phyloP scores from a whole-genome alignment of 805 yeast genomes.

The Wickerhamiella occidentalis region DNA sequence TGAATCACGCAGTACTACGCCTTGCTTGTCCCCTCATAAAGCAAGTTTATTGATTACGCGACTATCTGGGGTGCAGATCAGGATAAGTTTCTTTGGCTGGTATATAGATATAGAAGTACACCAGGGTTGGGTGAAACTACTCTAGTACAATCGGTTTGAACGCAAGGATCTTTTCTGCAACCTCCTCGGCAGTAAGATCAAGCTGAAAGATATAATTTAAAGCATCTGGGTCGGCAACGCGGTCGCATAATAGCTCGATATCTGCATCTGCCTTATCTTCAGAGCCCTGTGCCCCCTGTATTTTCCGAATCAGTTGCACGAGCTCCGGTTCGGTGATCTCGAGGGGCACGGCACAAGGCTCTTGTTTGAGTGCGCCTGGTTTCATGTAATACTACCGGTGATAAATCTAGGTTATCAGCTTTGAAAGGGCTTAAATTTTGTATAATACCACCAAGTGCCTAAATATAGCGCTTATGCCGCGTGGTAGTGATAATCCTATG shows the following conservation, averaged over 20 bases:
- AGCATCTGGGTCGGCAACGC: not conserved
- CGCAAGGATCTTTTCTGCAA: not conserved
- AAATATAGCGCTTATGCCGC: no score
- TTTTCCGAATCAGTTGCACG: not conserved
- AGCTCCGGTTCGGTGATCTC: not conserved
- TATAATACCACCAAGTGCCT: no score
- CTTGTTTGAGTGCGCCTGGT: not conserved
- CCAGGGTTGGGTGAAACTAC: no score
- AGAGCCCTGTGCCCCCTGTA: not conserved
- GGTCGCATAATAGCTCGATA: not conserved
- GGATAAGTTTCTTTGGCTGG: no score
- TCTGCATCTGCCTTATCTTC: not conserved
- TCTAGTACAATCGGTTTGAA: not conserved
- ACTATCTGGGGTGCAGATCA: no score
- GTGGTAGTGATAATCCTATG: not conserved
- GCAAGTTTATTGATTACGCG: no score
- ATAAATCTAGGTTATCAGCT: no score
- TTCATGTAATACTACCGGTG: no score
- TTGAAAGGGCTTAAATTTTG: not conserved
- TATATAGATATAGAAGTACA: no score
- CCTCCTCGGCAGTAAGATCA: not conserved
- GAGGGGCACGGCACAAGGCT: no score
- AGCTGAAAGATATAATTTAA: not conserved
- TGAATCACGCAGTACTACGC: no score
- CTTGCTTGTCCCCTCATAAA: no score